Conservation (phyloP, 2,329 filamentous ascomycete genomes). For the Fusarium goolgardi region DNA sequence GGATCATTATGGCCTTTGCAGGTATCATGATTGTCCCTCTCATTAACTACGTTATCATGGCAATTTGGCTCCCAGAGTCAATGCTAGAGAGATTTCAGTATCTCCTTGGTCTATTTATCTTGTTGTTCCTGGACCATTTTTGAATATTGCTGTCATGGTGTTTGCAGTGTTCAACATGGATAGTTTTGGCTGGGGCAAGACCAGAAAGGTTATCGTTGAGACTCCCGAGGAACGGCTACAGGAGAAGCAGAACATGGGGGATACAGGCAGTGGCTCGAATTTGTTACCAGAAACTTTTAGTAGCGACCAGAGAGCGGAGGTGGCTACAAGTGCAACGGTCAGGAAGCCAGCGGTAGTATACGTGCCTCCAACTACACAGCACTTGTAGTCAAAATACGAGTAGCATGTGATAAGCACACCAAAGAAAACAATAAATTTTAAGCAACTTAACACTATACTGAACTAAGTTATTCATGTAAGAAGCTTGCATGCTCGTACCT, state of each 20-base stretch:
- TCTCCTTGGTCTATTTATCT: slow-evolving; percentile 37
- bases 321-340: neutral
- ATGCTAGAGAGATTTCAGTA: slow-evolving; percentile 41
- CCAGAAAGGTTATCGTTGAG: slow-evolving; percentile 37
- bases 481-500: neutral
- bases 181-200: slow-evolving; percentile 47
- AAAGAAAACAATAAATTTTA: neutral
- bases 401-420: neutral
- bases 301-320: neutral
- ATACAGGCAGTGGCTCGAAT: neutral
- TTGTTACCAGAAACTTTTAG: neutral
- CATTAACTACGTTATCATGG: slow-evolving; percentile 42
- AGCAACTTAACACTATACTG: neutral
- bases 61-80: slow-evolving; percentile 41
- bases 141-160: slow-evolving; percentile 45
- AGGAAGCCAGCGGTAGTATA: slow-evolving; percentile 19
- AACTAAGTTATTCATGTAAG: neutral
- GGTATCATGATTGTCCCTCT: slow-evolving; percentile 45
- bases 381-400: neutral
- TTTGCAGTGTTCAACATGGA: slow-evolving; percentile 47
- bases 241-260: slow-evolving; percentile 10
- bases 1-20: slow-evolving; percentile 45
- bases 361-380: slow-evolving; percentile 9
- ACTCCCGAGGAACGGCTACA: slow-evolving; percentile 5
- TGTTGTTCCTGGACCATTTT: slow-evolving; percentile 41